Percentiles rank a stretch among this genome's conserved stretches.
Evolutionary conservation across 2,329 filamentous ascomycete genomes (phyloP).

Genomic region (Hymenoscyphus occultus): DNA sequence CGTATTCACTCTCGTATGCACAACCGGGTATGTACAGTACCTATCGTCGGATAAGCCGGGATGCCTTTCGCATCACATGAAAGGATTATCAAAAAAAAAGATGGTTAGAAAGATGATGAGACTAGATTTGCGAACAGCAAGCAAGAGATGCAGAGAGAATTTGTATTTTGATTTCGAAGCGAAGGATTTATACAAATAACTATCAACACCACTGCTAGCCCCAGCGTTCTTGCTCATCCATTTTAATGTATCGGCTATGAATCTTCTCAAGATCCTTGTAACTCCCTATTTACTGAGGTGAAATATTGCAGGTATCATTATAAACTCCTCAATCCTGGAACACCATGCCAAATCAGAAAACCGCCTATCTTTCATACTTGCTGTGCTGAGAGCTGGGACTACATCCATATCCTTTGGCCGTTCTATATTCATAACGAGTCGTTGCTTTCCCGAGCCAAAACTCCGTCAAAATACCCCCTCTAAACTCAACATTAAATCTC

Average conservation of each 20-base stretch:
- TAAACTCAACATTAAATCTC: neutral
- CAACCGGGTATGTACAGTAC: no score
- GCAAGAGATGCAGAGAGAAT: neutral
- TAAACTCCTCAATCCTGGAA: neutral
- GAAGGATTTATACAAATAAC: neutral
- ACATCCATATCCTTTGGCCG: neutral
- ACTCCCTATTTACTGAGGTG: neutral
- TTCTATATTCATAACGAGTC: neutral
- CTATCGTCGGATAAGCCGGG: neutral
- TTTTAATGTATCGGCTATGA: no score
- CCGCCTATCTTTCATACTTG: neutral
- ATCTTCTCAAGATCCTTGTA: neutral
- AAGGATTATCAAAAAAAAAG: neutral
- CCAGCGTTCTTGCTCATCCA: neutral
- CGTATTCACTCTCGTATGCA: neutral
- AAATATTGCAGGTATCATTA: conserved; percentile 2
- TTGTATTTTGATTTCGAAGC: neutral
- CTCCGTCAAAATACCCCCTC: neutral
- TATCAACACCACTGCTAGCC: conserved; percentile 2
- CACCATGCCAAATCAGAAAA: neutral
- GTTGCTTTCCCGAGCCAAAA: neutral
- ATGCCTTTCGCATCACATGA: neutral
- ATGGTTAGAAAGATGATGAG: neutral
- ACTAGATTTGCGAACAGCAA: neutral
- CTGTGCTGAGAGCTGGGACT: neutral